phyloP scores from a whole-genome alignment of 805 yeast genomes.

The Yarrowia yakushimensis region DNA sequence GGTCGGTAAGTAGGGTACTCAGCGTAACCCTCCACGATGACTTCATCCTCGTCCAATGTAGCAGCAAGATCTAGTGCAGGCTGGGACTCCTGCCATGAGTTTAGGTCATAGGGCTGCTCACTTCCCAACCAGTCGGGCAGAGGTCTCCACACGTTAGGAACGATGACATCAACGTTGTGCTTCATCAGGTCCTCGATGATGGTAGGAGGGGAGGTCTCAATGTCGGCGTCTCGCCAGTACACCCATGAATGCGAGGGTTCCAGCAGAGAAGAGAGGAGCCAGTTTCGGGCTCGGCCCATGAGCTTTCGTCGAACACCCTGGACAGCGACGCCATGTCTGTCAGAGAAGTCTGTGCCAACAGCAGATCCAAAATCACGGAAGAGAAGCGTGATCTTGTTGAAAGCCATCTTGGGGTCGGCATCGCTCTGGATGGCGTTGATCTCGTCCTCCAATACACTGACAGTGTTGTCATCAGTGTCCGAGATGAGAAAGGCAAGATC shows the following conservation, averaged over 20 bases:
- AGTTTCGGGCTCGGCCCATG: conserved; percentile 95
- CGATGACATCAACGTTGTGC: conserved; percentile 87
- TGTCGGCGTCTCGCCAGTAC: conserved; percentile 98
- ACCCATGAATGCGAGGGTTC: conserved; percentile 96
- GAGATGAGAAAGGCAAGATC: conserved; percentile 86
- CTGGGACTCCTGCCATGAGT: conserved; percentile 91
- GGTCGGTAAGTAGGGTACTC: conserved; percentile 99
- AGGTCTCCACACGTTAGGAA: conserved; percentile 99
- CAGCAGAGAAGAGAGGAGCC: conserved; percentile 84
- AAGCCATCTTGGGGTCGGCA: conserved; percentile 55
- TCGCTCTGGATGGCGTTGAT: conserved; percentile 63
- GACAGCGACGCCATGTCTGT: conserved; percentile 94
- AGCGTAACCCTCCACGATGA: conserved; percentile 94
- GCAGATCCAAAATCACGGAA: conserved; percentile 91
- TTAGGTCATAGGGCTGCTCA: conserved; percentile 93
- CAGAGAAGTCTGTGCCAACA: conserved; percentile 90
- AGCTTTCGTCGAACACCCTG: conserved; percentile 94
- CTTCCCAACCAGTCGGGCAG: conserved; percentile 85
- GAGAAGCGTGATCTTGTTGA: conserved; percentile 81
- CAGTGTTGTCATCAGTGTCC: conserved; percentile 85
- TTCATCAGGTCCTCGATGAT: conserved; percentile 91
- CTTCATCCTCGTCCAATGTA: conserved; percentile 82
- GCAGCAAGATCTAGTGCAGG: conserved; percentile 52
- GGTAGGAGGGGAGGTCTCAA: conserved; percentile 84
- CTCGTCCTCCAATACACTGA: conserved; percentile 58